Percentiles rank a stretch among this genome's conserved stretches.
Evolutionary conservation across 164 flowering plant genomes (phyloP).

Genomic region (Saururus chinensis): DNA sequence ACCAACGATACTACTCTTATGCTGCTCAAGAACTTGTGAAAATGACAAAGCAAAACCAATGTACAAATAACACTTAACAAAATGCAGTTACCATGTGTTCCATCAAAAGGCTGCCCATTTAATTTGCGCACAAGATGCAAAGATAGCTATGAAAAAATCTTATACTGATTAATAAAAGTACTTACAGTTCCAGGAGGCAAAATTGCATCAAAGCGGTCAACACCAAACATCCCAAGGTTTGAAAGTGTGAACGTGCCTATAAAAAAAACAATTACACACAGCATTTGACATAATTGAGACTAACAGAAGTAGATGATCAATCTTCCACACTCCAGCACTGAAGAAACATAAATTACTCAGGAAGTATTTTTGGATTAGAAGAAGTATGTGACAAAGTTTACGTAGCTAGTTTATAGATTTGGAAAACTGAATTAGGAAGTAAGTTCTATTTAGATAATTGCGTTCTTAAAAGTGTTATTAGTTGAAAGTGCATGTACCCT

Average conservation of each 20-base stretch:
- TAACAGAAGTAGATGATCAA: background rate
- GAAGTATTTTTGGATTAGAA: too few species aligned
- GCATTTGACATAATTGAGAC: background rate
- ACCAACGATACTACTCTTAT: too few species aligned
- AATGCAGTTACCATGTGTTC: too few species aligned
- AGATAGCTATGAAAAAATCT: background rate
- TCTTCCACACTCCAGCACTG: too few species aligned
- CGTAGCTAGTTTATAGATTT: too few species aligned
- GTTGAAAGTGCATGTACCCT: too few species aligned
- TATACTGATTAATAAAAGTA: conserved; percentile 1
- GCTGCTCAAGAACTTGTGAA: background rate
- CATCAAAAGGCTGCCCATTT: background rate
- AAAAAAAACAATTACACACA: background rate
- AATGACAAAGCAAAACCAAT: background rate
- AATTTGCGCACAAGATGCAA: background rate
- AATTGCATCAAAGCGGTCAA: conserved; percentile 97
- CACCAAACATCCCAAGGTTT: conserved; percentile 98
- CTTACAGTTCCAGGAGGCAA: conserved; percentile 97
- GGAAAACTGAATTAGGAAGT: too few species aligned
- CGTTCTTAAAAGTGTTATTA: too few species aligned
- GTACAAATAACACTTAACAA: background rate
- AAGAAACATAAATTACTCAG: too few species aligned
- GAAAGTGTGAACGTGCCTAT: conserved; percentile 95
- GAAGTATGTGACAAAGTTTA: too few species aligned
- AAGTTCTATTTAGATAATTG: too few species aligned